phyloP scores from a whole-genome alignment of 306 rosid genomes.

The Pyrus communis region DNA sequence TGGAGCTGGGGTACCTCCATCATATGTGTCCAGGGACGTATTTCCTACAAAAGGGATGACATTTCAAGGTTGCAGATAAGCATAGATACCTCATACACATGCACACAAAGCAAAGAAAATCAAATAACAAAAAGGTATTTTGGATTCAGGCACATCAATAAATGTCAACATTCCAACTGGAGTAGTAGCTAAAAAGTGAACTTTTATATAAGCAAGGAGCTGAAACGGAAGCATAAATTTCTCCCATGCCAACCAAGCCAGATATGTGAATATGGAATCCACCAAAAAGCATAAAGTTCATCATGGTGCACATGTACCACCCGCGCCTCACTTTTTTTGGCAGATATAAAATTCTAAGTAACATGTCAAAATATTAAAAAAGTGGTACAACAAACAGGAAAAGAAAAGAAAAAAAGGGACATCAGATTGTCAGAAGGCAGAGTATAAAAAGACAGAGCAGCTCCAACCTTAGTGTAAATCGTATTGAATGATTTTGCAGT shows the following conservation, averaged over 20 bases:
- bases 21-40: constrained; percentile 99
- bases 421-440: neutral
- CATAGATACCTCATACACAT: neutral
- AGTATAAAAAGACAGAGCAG: neutral
- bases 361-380: neutral
- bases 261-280: neutral
- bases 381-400: neutral
- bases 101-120: neutral
- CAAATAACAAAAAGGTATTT: neutral
- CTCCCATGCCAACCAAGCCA: neutral
- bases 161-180: neutral
- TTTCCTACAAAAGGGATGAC: constrained; percentile 47
- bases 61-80: neutral
- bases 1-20: constrained; percentile 99
- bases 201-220: neutral
- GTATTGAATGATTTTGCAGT: constrained; percentile 85
- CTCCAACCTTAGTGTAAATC: constrained; percentile 79
- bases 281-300: neutral
- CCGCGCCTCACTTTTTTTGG: neutral
- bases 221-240: neutral
- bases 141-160: neutral
- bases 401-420: neutral
- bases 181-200: neutral
- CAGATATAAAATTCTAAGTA: neutral
- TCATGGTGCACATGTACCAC: neutral